These are phyloP conservation scores for Helianthus tuberosus DNA, from an alignment of 129 eudicot species.

Conservation along the genomic window DNA sequence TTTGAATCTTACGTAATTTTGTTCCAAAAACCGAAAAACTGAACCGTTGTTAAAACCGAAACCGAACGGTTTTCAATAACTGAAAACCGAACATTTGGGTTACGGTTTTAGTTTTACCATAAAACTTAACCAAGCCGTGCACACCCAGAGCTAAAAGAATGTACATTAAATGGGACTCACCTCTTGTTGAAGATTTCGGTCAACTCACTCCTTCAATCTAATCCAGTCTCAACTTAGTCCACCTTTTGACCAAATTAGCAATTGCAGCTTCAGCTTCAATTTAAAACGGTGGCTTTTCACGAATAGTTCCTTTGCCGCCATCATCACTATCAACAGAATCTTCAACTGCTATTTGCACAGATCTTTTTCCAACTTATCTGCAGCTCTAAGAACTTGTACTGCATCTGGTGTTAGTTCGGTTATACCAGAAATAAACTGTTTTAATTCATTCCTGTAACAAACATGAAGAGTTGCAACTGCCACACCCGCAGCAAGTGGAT, in stretches of 20 bases:
- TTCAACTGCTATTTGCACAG: conserved; percentile 92
- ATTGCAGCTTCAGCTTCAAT: conserved; percentile 95
- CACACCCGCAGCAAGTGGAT: conserved; percentile 96
- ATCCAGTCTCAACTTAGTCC: conserved; percentile 91
- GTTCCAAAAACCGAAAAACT: too few relatives aligned
- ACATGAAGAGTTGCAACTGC: conserved; percentile 97
- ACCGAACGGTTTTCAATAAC: too few relatives aligned
- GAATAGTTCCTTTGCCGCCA: conserved; percentile 95
- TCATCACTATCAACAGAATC: conserved; percentile 98
- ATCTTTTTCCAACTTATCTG: conserved; percentile 94
- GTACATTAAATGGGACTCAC: conserved; percentile 29
- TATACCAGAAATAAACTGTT: conserved; percentile 87
- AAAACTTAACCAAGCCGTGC: too few relatives aligned
- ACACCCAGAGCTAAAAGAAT: neutral
- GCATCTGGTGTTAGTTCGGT: conserved; percentile 95
- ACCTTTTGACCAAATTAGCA: conserved; percentile 74
- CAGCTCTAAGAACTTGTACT: conserved; percentile 86
- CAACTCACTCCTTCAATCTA: conserved; percentile 77
- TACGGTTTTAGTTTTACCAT: too few relatives aligned
- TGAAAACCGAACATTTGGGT: too few relatives aligned
- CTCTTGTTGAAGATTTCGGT: conserved; percentile 93
- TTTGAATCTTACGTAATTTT: too few relatives aligned
- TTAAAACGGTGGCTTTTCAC: conserved; percentile 99
- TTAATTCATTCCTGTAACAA: conserved; percentile 92
- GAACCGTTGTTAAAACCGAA: too few relatives aligned